These are phyloP conservation scores for Gamarada debralockiae DNA, from an alignment of 495 filamentous ascomycete species.

Conservation along the genomic window DNA sequence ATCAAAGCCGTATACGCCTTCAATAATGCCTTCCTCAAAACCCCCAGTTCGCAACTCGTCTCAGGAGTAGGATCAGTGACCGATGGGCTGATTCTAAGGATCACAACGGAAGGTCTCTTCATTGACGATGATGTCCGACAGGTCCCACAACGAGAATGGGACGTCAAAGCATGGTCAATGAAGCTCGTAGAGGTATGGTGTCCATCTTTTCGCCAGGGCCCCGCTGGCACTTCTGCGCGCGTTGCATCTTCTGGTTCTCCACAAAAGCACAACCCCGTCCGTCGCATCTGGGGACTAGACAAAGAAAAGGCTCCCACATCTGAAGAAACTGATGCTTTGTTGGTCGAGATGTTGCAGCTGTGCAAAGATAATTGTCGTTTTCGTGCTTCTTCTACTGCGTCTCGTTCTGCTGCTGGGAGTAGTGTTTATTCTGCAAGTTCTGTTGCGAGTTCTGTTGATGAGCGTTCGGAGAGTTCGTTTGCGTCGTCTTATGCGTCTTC, in stretches of 20 bases:
- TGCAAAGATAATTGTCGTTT: constrained; percentile 61
- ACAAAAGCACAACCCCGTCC: constrained; percentile 24
- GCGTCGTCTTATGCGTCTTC: constrained; percentile 31
- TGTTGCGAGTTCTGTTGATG: constrained; percentile 22
- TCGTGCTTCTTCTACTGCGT: constrained; percentile 23
- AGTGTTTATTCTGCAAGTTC: constrained; percentile 33
- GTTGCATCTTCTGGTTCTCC: constrained; percentile 19
- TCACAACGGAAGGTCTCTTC: constrained; percentile 88
- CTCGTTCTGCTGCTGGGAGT: constrained; percentile 17
- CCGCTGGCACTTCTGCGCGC: constrained; percentile 35
- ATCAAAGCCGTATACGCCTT: constrained; percentile 89
- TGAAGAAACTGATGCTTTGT: constrained; percentile 59
- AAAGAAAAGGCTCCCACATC: constrained; percentile 39
- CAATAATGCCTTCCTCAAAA: constrained; percentile 76
- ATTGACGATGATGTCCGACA: constrained; percentile 91
- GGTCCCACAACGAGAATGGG: constrained; percentile 91
- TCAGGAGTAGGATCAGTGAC: constrained; percentile 72
- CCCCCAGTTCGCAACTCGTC: constrained; percentile 76
- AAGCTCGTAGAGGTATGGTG: constrained; percentile 90
- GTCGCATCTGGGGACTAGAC: constrained; percentile 29
- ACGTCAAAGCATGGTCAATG: constrained; percentile 96
- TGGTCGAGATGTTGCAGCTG: constrained; percentile 51
- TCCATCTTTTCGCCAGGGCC: constrained; percentile 39
- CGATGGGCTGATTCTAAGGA: constrained; percentile 79
- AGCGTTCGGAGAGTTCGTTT: constrained; percentile 25